phyloP scores from a whole-genome alignment of 305 asterid species.

The Coffea humblotiana region DNA sequence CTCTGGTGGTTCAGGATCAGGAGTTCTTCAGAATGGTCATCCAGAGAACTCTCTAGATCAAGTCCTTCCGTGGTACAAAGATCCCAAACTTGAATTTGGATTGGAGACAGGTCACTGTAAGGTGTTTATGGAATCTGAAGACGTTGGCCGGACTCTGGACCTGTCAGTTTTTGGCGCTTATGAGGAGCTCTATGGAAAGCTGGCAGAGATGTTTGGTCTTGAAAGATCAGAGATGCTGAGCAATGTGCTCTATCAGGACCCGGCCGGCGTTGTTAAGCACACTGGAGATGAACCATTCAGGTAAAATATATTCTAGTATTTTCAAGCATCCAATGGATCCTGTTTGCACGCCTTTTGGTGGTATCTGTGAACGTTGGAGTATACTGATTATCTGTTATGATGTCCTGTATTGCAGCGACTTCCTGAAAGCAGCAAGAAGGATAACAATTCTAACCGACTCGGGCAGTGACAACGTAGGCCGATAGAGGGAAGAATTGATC shows the following conservation, averaged over 20 bases:
- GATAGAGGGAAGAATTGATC: slow-evolving; percentile 27
- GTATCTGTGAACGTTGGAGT: neutral
- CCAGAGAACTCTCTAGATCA: slow-evolving; percentile 49
- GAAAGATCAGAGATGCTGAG: slow-evolving; percentile 49
- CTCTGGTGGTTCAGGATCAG: slow-evolving; percentile 60
- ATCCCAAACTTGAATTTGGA: slow-evolving; percentile 31
- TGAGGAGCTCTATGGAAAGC: slow-evolving; percentile 54
- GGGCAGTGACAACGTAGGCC: slow-evolving; percentile 50
- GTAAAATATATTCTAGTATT: slow-evolving; percentile 29
- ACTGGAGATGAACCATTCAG: slow-evolving; percentile 64
- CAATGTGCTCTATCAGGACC: slow-evolving; percentile 52
- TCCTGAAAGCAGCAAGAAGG: slow-evolving; percentile 59
- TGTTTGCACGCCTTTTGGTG: neutral
- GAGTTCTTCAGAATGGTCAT: slow-evolving; percentile 43
- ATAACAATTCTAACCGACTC: slow-evolving; percentile 60
- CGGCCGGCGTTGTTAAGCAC: slow-evolving; percentile 44
- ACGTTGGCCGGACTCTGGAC: slow-evolving; percentile 66
- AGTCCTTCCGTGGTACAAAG: slow-evolving; percentile 39
- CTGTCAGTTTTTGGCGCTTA: slow-evolving; percentile 48
- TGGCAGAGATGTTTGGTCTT: slow-evolving; percentile 54
- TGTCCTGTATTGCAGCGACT: slow-evolving; percentile 47
- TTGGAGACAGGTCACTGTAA: slow-evolving; percentile 54
- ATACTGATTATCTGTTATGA: slow-evolving; percentile 1
- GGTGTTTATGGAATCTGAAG: slow-evolving; percentile 71
- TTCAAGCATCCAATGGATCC: neutral